Evolutionary conservation across 2,329 filamentous ascomycete species (phyloP).

Genomic region (Curvularia sp.): DNA sequence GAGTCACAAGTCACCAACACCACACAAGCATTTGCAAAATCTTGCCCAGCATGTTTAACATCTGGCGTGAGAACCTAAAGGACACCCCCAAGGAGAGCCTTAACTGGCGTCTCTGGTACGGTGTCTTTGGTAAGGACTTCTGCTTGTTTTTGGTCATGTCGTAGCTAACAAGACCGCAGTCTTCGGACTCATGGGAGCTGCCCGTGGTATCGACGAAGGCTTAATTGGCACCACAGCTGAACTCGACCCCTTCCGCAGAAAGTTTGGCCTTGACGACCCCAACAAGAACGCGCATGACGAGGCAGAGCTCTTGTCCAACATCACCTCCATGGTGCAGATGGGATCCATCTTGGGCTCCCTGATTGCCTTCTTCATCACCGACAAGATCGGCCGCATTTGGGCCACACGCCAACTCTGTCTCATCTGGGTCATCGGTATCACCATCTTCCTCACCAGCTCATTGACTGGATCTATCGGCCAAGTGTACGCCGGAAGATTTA

Average conservation of each 20-base stretch:
- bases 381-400: slow-evolving; percentile 54
- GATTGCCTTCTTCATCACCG: slow-evolving; percentile 62
- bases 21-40: not conserved
- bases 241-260: slow-evolving; percentile 45
- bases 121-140: slow-evolving; percentile 61
- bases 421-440: slow-evolving; percentile 52
- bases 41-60: slow-evolving; percentile 43
- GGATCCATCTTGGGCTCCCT: slow-evolving; percentile 76
- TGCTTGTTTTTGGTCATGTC: not conserved
- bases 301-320: slow-evolving; percentile 63
- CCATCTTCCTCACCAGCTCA: slow-evolving; percentile 51
- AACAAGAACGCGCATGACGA: slow-evolving; percentile 39
- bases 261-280: slow-evolving; percentile 48
- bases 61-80: slow-evolving; percentile 58
- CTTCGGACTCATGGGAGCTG: slow-evolving; percentile 78
- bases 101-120: slow-evolving; percentile 82
- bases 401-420: slow-evolving; percentile 53
- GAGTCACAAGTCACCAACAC: not conserved
- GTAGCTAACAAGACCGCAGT: slow-evolving; percentile 33
- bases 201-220: slow-evolving; percentile 80
- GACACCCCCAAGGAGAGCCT: slow-evolving; percentile 73
- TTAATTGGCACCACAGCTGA: slow-evolving; percentile 72
- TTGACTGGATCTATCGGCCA: slow-evolving; percentile 52
- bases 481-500: slow-evolving; percentile 71
- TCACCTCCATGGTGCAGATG: slow-evolving; percentile 82